Evolutionary conservation across 2,329 filamentous ascomycete genomes (phyloP).

Genomic region (Mycogone perniciosa): DNA sequence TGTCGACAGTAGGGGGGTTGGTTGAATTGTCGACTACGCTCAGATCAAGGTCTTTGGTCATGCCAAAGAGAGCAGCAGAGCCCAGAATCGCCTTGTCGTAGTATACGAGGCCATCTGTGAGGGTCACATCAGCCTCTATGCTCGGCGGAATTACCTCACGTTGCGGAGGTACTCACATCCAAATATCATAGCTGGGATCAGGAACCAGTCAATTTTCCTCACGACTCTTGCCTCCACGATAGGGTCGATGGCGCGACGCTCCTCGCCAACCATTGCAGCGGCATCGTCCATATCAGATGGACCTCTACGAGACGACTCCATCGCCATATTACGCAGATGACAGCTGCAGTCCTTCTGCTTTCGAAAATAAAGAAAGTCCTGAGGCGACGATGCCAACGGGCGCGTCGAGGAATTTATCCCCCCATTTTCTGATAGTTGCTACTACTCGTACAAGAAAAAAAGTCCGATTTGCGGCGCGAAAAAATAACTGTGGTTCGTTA

Average conservation of each 20-base stretch:
- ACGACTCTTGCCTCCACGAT: conserved; percentile 49
- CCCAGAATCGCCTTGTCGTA: conserved; percentile 63
- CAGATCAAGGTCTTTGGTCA: conserved; percentile 62
- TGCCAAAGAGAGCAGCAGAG: conserved; percentile 66
- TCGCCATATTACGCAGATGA: not conserved
- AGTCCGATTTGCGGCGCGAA: not conserved
- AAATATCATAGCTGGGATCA: conserved; percentile 62
- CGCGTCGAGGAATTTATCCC: not conserved
- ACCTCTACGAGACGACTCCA: not conserved
- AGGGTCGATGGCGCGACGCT: conserved; percentile 48
- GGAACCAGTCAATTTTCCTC: conserved; percentile 59
- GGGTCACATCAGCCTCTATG: conserved; percentile 22
- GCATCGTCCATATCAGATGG: conserved; percentile 24
- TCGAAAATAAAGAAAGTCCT: too few species aligned
- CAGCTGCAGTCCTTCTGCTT: not conserved
- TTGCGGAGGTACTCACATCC: conserved; percentile 29
- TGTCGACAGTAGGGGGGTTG: conserved; percentile 53
- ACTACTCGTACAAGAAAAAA: not conserved
- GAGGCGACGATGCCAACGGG: not conserved
- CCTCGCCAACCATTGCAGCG: conserved; percentile 53
- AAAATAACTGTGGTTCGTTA: not conserved
- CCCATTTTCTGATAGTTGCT: not conserved
- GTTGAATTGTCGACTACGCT: conserved; percentile 39
- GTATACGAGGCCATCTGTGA: conserved; percentile 38
- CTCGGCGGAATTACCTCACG: not conserved